Conservation (phyloP, 371 early-diverging fungal species). For the Mucor mucedo region DNA sequence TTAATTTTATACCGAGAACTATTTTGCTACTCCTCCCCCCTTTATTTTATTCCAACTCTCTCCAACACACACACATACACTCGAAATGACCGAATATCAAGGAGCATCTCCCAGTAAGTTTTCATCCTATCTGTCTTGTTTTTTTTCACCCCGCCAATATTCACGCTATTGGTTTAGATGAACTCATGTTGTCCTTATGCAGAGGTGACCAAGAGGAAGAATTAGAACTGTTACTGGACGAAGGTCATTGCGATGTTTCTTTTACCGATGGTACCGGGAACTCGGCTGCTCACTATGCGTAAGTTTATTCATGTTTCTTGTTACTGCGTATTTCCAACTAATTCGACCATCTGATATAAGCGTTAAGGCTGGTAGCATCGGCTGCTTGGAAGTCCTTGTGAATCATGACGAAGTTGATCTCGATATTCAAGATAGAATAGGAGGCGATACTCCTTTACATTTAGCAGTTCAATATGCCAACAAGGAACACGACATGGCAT, state of each 20-base stretch:
- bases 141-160: no score
- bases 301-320: conserved; percentile 22
- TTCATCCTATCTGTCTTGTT: no score
- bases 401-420: conserved; percentile 59
- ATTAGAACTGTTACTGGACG: conserved; percentile 42
- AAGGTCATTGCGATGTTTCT: conserved; percentile 53
- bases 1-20: not conserved
- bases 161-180: conserved; percentile 34
- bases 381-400: conserved; percentile 62
- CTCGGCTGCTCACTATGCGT: conserved; percentile 73
- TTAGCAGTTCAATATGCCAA: conserved; percentile 58
- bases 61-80: no score
- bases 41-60: no score
- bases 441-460: conserved; percentile 71
- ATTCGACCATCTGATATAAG: conserved; percentile 25
- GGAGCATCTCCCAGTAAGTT: conserved; percentile 17
- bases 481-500: conserved; percentile 52
- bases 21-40: not conserved
- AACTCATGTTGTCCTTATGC: conserved; percentile 61
- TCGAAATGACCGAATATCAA: conserved; percentile 12
- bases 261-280: conserved; percentile 67
- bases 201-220: conserved; percentile 60
- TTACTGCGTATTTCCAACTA: no score
- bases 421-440: conserved; percentile 58
- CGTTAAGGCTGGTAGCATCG: conserved; percentile 60